Percentiles rank a stretch among this genome's conserved stretches.
Evolutionary conservation across 2,329 filamentous ascomycete species (phyloP).

Genomic region (Curvularia lunata): DNA sequence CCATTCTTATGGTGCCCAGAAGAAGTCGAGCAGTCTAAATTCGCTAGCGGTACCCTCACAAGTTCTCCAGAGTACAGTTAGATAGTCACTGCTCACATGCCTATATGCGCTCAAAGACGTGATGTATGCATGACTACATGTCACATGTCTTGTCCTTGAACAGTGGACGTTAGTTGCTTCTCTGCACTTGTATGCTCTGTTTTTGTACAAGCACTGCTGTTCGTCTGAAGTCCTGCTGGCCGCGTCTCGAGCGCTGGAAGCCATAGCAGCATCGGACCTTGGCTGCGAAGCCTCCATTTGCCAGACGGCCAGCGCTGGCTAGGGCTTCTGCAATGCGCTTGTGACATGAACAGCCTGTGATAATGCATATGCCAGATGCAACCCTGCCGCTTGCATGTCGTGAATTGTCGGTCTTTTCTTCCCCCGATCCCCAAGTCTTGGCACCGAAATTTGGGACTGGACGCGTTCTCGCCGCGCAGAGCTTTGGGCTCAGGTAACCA

Average conservation of each 20-base stretch:
- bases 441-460: slow-evolving; percentile 26
- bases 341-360: neutral
- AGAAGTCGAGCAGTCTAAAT: slow-evolving; percentile 80
- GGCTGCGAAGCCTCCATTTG: neutral
- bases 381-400: neutral
- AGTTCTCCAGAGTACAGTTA: slow-evolving; percentile 84
- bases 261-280: neutral
- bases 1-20: slow-evolving; percentile 92
- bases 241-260: neutral
- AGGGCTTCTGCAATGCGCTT: neutral
- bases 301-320: neutral
- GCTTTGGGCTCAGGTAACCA: slow-evolving; percentile 28
- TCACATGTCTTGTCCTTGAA: neutral
- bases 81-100: slow-evolving; percentile 92
- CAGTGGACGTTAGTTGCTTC: neutral
- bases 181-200: neutral
- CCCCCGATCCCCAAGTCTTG: slow-evolving; percentile 21
- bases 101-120: slow-evolving; percentile 10
- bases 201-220: neutral
- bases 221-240: neutral
- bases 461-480: slow-evolving; percentile 37
- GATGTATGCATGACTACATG: neutral
- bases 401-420: slow-evolving; percentile 17
- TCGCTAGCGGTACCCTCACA: slow-evolving; percentile 95
- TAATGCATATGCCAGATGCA: neutral